Percentiles rank a stretch among this genome's conserved stretches.
phyloP scores from a whole-genome alignment of 768 basidiomycete genomes.

The Amanita polypyramis region DNA sequence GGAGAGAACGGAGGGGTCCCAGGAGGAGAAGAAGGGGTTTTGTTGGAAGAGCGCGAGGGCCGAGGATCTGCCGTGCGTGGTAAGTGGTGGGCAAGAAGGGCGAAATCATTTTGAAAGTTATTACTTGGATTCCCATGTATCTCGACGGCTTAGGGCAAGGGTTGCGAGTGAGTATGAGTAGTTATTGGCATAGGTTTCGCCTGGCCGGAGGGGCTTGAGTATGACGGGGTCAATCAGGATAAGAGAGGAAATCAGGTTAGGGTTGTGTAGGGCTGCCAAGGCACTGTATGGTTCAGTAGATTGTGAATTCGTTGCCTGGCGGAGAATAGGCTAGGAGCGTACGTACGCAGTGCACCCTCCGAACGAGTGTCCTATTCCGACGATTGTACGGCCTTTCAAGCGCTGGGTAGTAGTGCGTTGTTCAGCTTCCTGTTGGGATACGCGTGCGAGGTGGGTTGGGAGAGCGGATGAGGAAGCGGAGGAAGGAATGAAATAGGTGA shows the following conservation, averaged over 20 bases:
- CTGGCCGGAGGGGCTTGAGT: conserved; percentile 16
- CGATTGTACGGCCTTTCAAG: background rate
- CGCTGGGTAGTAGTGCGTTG: background rate
- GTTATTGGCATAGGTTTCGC: conserved; percentile 2
- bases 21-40: conserved; percentile 58
- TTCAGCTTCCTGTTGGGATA: conserved; percentile 30
- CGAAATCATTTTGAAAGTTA: background rate
- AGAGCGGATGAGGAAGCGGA: conserved; percentile 27
- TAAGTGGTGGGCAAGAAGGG: background rate
- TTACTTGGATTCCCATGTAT: conserved; percentile 54
- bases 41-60: conserved; percentile 38
- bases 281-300: conserved; percentile 26
- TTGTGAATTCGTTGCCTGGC: no score
- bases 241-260: conserved; percentile 59
- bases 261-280: conserved; percentile 54
- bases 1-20: conserved; percentile 55
- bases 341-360: no score
- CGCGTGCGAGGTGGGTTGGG: conserved; percentile 41
- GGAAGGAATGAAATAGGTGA: conserved; percentile 50
- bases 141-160: conserved; percentile 48
- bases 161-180: conserved; percentile 17
- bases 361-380: no score
- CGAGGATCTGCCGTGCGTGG: conserved; percentile 33
- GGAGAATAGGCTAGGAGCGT: no score
- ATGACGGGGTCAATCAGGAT: conserved; percentile 78